Percentiles rank a stretch among this genome's conserved stretches.
These are phyloP conservation scores for Penicillium sp. DNA, from an alignment of 2,329 filamentous ascomycete genomes.

Conservation along the genomic window DNA sequence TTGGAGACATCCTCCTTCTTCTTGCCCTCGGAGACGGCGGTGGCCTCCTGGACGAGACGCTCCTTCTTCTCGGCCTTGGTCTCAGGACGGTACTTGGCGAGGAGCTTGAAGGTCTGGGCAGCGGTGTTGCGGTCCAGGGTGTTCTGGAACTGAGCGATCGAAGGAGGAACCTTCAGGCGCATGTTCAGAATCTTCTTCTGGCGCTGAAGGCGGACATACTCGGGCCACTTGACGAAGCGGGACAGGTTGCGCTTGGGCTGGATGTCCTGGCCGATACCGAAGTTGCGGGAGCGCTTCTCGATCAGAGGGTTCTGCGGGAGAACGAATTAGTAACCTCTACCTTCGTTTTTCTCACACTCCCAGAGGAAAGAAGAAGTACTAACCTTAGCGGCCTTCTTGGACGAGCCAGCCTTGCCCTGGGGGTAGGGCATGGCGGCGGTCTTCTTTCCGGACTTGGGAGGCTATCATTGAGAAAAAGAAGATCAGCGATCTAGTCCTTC, in stretches of 20 bases:
- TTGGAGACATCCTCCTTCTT: slow-evolving; percentile 99
- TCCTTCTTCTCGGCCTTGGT: slow-evolving; percentile 99
- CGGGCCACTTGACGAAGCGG: slow-evolving; percentile 99
- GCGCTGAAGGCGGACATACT: slow-evolving; percentile 98
- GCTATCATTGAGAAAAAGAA: slow-evolving; percentile 99
- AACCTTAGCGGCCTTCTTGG: slow-evolving; percentile 97
- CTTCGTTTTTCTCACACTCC: slow-evolving; percentile 11
- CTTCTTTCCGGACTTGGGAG: slow-evolving; percentile 98
- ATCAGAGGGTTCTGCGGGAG: slow-evolving; percentile 86
- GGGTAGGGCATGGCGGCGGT: slow-evolving; percentile 95
- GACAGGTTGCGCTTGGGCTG: slow-evolving; percentile 94
- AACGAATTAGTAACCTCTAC: slow-evolving; percentile 17
- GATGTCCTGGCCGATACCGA: slow-evolving; percentile 97
- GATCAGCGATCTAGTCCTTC: slow-evolving; percentile 82
- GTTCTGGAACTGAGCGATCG: slow-evolving; percentile 96
- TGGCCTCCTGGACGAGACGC: slow-evolving; percentile 96
- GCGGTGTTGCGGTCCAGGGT: slow-evolving; percentile 96
- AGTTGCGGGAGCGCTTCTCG: slow-evolving; percentile 98
- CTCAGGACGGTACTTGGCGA: slow-evolving; percentile 99
- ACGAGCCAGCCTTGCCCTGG: slow-evolving; percentile 79
- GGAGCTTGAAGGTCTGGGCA: slow-evolving; percentile 96
- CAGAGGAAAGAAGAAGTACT: slow-evolving; percentile 44
- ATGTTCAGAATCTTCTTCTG: slow-evolving; percentile 95
- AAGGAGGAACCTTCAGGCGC: slow-evolving; percentile 96
- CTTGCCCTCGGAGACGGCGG: slow-evolving; percentile 96